Evolutionary conservation across 768 basidiomycete genomes (phyloP), one percentile per base, ranked within the genome.

Genomic region (Ephemerocybe angulata): DNA sequence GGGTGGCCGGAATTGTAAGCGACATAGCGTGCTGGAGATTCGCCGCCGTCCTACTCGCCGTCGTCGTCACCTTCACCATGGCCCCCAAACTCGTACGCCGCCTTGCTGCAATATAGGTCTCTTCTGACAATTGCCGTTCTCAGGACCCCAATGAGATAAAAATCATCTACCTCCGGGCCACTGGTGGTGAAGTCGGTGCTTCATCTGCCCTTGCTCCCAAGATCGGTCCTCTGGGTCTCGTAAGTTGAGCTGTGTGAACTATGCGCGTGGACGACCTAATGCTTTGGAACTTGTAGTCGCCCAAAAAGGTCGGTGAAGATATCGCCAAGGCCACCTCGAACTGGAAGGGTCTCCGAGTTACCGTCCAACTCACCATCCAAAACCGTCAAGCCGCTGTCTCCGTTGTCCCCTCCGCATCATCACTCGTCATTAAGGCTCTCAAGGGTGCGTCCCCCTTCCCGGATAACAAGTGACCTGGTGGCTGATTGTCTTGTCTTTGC

Each of bases 231-330:
- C 87, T 99, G 62, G 96, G 96, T 90, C 80, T 99, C 71, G 96
- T 98, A 71, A 67, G 94, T 76, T 3, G 29, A 43, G 42, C 33
- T 29, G 5, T 24, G 7, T 27, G 28, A 11, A 35, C 25, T 25
- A 44, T 27, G 29, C 37, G 52, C 62, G 1, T 31, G 33, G 37
- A 53, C 29, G 55, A 37, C 42, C 49, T 47, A 50, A 43, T 50
- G 30, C 40, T 47, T 31, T 25, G 22, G 24, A 15, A 50, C 50
- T 22, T 54, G 48, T 63, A 98, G 97, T 98, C 97, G 56, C 97
- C 97, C 65, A 99, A 99, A 82, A 98, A 98, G 81, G 97, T 99
- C 76, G 97, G 97, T 77, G 97, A 99, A 92, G 97, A 99, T 77
- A 99, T 99, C 71, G 97, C 97, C 65, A 99, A 99, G 75, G 96